Evolutionary conservation across 306 rosid species (phyloP), one percentile per base, ranked within the genome.

Genomic region (Vigna radiata): DNA sequence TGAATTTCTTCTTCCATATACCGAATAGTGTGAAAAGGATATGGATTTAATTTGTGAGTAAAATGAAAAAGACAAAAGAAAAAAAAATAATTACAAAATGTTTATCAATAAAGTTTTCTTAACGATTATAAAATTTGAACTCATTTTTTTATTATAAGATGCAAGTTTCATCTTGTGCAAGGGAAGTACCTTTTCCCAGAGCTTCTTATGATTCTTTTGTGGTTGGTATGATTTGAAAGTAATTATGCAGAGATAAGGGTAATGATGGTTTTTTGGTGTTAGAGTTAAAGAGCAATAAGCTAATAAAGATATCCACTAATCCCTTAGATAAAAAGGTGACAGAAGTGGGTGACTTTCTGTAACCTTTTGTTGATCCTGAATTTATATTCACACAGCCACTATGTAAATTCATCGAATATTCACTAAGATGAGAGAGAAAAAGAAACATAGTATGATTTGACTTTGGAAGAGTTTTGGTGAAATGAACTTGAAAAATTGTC

Each of bases 301-400:
- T 25, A 13, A 21, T 52, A 65, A 71, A 53, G 58, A 60, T 9
- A 49, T 58, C 86, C 88, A 86, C 86, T 87, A 10, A 71, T 63
- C 87, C 69, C 29, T 58, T 37, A 67, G 68, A 54, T 53, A 63
- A 79, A 19, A 77, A 82, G 63, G 59, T 68, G 55, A 56, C 64
- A 76, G 7, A 33, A 68, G 85, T 87, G 89, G 88, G 75, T 53
- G 65, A 76, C 73, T 68, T 56, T 68, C 80, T 69, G 70, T 55
- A 76, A 68, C 66, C 64, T 79, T 73, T 61, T 23, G 60, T 29
- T 64, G 75, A 78, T 80, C 70, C 72, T 8, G 48, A 84, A 66
- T 54, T 18, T 60, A 48, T 21, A 46, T 43, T 21, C 71, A 41
- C 25, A 44, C 54, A 11, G 54, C 36, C 61, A 16, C 29, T 7